Evolutionary conservation across 1,284 basidiomycete genomes (phyloP).

Genomic region (Schizophyllum commune): DNA sequence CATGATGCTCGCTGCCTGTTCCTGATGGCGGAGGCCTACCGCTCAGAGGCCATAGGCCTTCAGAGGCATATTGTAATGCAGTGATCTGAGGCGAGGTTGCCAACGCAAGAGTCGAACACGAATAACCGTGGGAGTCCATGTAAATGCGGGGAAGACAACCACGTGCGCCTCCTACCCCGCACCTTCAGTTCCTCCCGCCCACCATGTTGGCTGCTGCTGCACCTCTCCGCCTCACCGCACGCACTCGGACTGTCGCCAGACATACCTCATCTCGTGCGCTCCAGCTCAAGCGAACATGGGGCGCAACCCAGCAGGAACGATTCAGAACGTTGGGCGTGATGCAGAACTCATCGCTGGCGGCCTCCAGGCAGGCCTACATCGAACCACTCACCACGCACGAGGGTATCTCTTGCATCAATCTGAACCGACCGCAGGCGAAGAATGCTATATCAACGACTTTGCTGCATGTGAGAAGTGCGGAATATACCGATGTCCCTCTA

Average conservation of each 20-base stretch:
- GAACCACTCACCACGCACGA: background rate
- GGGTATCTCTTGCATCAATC: slow-evolving; percentile 48
- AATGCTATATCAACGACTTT: slow-evolving; percentile 83
- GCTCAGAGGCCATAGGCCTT: too few relatives aligned
- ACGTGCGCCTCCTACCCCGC: background rate
- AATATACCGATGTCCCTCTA: too few relatives aligned
- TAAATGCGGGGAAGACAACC: background rate
- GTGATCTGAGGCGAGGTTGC: too few relatives aligned
- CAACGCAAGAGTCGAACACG: background rate
- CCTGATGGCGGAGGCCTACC: too few relatives aligned
- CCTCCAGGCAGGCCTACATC: background rate
- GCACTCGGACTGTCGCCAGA: background rate
- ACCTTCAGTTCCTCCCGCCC: background rate
- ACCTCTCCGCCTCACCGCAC: background rate
- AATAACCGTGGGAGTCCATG: background rate
- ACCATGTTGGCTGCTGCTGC: background rate
- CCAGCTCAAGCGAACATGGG: too few relatives aligned
- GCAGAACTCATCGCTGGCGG: background rate
- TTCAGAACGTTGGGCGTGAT: background rate
- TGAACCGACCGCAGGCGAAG: slow-evolving; percentile 80
- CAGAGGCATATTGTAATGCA: too few relatives aligned
- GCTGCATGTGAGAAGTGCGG: slow-evolving; percentile 59
- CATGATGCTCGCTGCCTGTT: too few relatives aligned
- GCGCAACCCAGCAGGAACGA: too few relatives aligned
- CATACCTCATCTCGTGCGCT: background rate